phyloP scores from a whole-genome alignment of 768 basidiomycete genomes.

The Mycena rebaudengoi region DNA sequence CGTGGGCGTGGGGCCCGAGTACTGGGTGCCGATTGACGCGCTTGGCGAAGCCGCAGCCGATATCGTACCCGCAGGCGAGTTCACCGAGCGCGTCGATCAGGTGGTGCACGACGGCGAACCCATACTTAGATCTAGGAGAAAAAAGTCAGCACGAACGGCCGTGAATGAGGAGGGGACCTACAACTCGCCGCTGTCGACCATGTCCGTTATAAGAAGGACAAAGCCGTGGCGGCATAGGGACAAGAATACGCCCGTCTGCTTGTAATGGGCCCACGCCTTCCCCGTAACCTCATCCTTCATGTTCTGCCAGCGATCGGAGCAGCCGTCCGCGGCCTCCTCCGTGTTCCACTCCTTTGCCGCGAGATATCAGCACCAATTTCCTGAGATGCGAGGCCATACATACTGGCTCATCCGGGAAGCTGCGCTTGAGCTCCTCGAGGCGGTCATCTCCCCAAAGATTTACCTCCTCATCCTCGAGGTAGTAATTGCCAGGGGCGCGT shows the following conservation, averaged over 20 bases:
- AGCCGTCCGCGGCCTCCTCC: constrained; percentile 29
- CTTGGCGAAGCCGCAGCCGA: constrained; percentile 20
- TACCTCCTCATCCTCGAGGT: constrained; percentile 17
- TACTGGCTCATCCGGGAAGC: neutral
- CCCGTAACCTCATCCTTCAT: constrained; percentile 31
- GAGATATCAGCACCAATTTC: constrained; percentile 25
- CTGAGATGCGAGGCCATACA: too few relatives aligned
- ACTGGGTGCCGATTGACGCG: constrained; percentile 2
- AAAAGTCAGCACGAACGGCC: constrained; percentile 12
- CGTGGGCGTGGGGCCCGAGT: constrained; percentile 4
- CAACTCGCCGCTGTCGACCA: constrained; percentile 46
- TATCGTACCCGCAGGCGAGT: constrained; percentile 17
- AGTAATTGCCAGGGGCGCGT: neutral
- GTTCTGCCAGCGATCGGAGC: constrained; percentile 29
- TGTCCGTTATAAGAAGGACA: constrained; percentile 38
- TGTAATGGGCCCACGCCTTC: constrained; percentile 45
- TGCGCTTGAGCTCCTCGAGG: neutral
- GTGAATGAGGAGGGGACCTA: too few relatives aligned
- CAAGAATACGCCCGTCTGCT: constrained; percentile 48
- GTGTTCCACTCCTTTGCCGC: constrained; percentile 17
- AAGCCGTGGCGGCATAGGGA: constrained; percentile 44
- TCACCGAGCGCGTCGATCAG: neutral
- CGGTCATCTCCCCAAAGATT: constrained; percentile 10
- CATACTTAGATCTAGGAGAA: neutral
- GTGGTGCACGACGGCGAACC: constrained; percentile 8